Conservation (phyloP, 148 eudicot species). For the Limonium bicolor region DNA sequence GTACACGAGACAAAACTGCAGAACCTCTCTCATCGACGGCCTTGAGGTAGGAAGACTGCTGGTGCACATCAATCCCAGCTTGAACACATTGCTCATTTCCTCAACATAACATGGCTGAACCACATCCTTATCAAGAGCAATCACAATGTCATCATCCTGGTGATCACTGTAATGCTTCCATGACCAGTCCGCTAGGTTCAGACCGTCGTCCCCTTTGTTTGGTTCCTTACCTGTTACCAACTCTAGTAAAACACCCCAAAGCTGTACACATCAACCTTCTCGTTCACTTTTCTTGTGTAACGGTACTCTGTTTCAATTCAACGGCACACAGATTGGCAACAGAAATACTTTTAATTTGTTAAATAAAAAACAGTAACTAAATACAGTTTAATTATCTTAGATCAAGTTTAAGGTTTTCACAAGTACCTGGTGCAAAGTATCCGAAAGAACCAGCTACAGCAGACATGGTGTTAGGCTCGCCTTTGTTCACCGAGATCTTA, state of each 20-base stretch:
- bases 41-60: conserved; percentile 32
- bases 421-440: conserved; percentile 62
- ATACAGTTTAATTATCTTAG: too few species aligned
- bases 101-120: conserved; percentile 22
- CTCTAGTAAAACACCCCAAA: conserved; percentile 81
- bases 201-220: conserved; percentile 31
- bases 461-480: conserved; percentile 40
- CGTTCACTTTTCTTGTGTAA: conserved; percentile 48
- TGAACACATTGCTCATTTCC: conserved; percentile 46
- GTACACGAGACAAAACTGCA: conserved; percentile 29
- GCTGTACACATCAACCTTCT: conserved; percentile 67
- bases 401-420: too few species aligned
- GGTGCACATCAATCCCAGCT: conserved; percentile 58
- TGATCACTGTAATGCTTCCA: conserved; percentile 41
- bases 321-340: neutral
- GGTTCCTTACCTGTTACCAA: conserved; percentile 71
- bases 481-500: conserved; percentile 24
- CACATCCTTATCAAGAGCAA: conserved; percentile 27
- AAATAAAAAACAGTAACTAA: too few species aligned
- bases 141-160: conserved; percentile 24
- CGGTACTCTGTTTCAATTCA: conserved; percentile 37
- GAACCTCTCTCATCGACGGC: conserved; percentile 69
- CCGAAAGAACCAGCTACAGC: conserved; percentile 65
- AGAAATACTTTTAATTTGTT: too few species aligned
- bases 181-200: conserved; percentile 71